Evolutionary conservation across 2,329 filamentous ascomycete species (phyloP).

Genomic region (Fusarium sulawesiense): DNA sequence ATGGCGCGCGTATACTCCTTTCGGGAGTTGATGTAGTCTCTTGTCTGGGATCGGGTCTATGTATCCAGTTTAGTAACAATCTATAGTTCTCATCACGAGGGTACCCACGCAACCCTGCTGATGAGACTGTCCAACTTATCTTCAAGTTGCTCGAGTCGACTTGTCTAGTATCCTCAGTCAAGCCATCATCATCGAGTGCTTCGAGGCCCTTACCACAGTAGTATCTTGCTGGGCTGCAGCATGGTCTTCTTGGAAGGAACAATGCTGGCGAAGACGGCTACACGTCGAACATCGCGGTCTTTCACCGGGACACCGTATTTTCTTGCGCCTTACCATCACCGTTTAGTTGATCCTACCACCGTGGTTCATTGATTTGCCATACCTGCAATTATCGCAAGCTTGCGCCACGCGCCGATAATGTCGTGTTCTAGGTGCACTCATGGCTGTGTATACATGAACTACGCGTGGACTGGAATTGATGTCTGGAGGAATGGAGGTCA

Average conservation of each 20-base stretch:
- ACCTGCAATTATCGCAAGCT: conserved; percentile 33
- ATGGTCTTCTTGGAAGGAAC: conserved; percentile 10
- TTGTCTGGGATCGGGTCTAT: conserved; percentile 1
- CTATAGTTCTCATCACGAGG: accelerated
- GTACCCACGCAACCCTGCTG: conserved; percentile 10
- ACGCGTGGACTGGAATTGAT: not conserved
- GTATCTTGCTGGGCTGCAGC: not conserved
- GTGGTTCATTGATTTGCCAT: accelerated
- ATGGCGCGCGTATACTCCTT: not conserved
- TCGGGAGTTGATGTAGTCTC: not conserved
- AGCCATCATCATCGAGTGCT: no score
- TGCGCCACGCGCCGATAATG: conserved; percentile 27
- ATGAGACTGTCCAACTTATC: conserved; percentile 32
- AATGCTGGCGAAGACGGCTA: conserved; percentile 15
- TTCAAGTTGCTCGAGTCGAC: conserved; percentile 24
- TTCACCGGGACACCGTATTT: conserved; percentile 33
- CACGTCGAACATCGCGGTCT: conserved; percentile 32
- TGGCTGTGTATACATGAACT: not conserved
- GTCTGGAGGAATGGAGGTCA: not conserved
- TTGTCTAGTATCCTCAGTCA: not conserved
- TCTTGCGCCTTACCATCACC: conserved; percentile 12
- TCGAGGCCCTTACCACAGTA: not conserved
- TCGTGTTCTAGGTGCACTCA: conserved; percentile 19
- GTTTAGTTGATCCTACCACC: not conserved
- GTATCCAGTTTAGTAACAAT: not conserved